A percentile compares a stretch with the other conserved stretches of the same genome.
Conservation (phyloP, 768 basidiomycete species). For the Lactifluus subvellereus region DNA sequence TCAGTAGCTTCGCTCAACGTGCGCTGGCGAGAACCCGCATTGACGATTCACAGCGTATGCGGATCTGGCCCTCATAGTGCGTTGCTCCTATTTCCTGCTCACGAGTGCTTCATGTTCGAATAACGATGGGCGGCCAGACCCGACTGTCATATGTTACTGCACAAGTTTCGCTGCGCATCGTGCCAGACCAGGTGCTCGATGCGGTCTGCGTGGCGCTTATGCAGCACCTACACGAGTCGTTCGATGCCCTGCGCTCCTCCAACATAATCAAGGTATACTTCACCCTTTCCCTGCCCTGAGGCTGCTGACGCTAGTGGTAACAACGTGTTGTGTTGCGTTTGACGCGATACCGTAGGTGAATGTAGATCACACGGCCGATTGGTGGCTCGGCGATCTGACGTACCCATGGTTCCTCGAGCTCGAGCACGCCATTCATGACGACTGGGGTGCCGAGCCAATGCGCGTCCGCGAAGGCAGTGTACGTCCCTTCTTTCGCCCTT, state of each 20-base stretch:
- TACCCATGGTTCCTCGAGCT: conserved; percentile 83
- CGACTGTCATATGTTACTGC: conserved; percentile 88
- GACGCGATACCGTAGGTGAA: conserved; percentile 44
- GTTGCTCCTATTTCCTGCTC: conserved; percentile 24
- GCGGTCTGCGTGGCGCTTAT: conserved; percentile 58
- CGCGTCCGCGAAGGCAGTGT: conserved; percentile 93
- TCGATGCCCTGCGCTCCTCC: conserved; percentile 54
- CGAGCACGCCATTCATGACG: conserved; percentile 72
- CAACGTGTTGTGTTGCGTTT: too few relatives aligned
- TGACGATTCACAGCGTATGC: conserved; percentile 81
- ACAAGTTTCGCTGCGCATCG: conserved; percentile 85
- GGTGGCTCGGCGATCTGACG: conserved; percentile 92
- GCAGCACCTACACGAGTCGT: conserved; percentile 52
- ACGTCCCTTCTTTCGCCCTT: conserved; percentile 27
- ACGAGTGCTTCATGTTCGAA: background rate
- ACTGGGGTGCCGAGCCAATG: conserved; percentile 83
- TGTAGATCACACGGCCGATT: conserved; percentile 76
- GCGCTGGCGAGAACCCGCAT: conserved; percentile 85
- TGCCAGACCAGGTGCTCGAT: conserved; percentile 85
- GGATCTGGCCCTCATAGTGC: conserved; percentile 77
- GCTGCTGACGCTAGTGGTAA: background rate
- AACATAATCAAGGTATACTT: conserved; percentile 62
- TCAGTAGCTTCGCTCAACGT: conserved; percentile 64
- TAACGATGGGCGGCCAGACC: conserved; percentile 39
- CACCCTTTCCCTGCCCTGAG: background rate